These are phyloP conservation scores for Ramularia endophylla DNA, from an alignment of 2,329 filamentous ascomycete genomes.

Conservation along the genomic window DNA sequence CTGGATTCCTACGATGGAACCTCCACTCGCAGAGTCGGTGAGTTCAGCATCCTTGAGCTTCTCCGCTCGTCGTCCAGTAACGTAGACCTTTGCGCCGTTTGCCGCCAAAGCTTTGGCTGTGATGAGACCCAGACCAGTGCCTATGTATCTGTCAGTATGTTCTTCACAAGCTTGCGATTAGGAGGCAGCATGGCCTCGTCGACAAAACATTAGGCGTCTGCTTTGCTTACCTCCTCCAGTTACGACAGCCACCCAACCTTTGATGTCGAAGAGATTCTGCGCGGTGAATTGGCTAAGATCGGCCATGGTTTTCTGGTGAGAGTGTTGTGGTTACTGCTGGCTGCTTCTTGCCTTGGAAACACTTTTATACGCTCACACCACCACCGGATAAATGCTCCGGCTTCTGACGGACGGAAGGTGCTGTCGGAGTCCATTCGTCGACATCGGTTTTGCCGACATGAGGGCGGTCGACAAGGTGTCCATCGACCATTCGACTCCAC, in stretches of 20 bases:
- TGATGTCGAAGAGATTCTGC: conserved; percentile 34
- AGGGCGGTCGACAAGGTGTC: too few species aligned
- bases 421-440: too few species aligned
- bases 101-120: conserved; percentile 42
- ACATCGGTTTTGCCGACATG: too few species aligned
- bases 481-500: too few species aligned
- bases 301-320: conserved; percentile 16
- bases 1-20: conserved; percentile 42
- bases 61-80: conserved; percentile 42
- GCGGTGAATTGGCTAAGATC: conserved; percentile 21
- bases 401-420: conserved; percentile 1
- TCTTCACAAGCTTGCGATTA: too few species aligned
- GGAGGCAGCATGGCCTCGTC: too few species aligned
- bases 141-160: too few species aligned
- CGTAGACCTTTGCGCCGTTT: conserved; percentile 46
- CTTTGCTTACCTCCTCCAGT: conserved; percentile 35
- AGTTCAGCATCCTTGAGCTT: conserved; percentile 38
- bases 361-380: neutral
- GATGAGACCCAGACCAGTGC: conserved; percentile 44
- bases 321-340: conserved; percentile 1
- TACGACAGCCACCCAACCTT: conserved; percentile 37
- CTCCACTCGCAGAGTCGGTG: conserved; percentile 55
- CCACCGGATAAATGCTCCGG: conserved; percentile 1
- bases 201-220: too few species aligned
- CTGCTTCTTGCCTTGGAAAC: neutral